Percentiles rank a stretch among this genome's conserved stretches.
Evolutionary conservation across 768 basidiomycete genomes (phyloP).

Genomic region (Termitomyces sp.): DNA sequence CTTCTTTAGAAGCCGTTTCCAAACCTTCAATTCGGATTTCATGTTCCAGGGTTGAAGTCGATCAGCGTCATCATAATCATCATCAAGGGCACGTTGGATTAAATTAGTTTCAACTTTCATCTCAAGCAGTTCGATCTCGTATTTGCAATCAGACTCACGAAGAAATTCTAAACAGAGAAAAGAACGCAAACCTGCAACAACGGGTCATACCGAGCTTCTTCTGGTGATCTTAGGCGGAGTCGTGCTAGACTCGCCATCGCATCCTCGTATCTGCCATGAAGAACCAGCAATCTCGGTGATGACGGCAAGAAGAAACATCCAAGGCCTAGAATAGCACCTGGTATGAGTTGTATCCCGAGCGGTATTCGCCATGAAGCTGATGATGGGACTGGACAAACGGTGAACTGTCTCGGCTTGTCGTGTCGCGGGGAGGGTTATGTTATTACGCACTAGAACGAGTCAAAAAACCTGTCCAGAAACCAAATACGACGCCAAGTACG

Average conservation of each 20-base stretch:
- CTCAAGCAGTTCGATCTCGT: slow-evolving; percentile 67
- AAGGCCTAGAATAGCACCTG: slow-evolving; percentile 59
- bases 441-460: slow-evolving; percentile 53
- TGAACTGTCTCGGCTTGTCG: background rate
- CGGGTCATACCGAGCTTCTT: slow-evolving; percentile 45
- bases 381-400: slow-evolving; percentile 40
- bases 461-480: slow-evolving; percentile 78
- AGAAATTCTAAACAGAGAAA: background rate
- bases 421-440: background rate
- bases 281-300: slow-evolving; percentile 56
- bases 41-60: slow-evolving; percentile 14
- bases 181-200: slow-evolving; percentile 38
- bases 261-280: slow-evolving; percentile 50
- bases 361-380: slow-evolving; percentile 77
- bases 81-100: slow-evolving; percentile 31
- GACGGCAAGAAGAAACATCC: slow-evolving; percentile 59
- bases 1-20: slow-evolving; percentile 50
- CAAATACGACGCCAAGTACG: slow-evolving; percentile 74
- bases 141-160: background rate
- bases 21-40: slow-evolving; percentile 35
- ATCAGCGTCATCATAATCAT: slow-evolving; percentile 7
- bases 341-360: slow-evolving; percentile 64
- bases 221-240: slow-evolving; percentile 42
- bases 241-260: slow-evolving; percentile 53
- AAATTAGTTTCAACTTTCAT: slow-evolving; percentile 66